Percentiles rank a stretch among this genome's conserved stretches.
phyloP scores from a whole-genome alignment of 257 asterid species.

The Penstemon eatonii region DNA sequence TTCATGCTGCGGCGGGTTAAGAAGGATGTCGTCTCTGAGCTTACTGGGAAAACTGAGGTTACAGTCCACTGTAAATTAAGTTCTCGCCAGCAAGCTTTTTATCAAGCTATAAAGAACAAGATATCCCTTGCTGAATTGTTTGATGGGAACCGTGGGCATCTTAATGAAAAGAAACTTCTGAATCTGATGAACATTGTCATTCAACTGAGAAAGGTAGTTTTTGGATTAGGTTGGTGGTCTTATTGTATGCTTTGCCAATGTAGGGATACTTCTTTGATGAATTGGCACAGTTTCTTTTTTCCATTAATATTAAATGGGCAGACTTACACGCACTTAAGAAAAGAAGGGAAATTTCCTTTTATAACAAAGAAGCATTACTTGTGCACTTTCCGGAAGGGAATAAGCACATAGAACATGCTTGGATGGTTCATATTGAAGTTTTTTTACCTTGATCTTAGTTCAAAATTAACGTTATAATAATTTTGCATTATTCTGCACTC shows the following conservation, averaged over 20 bases:
- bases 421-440: neutral
- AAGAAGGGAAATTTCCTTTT: conserved; percentile 8
- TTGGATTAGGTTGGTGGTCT: conserved; percentile 14
- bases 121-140: conserved; percentile 93
- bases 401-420: neutral
- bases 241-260: conserved; percentile 12
- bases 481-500: conserved; percentile 24
- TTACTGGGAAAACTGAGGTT: conserved; percentile 89
- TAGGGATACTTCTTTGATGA: conserved; percentile 14
- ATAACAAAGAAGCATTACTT: conserved; percentile 2
- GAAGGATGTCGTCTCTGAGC: conserved; percentile 91
- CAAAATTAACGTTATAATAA: conserved; percentile 5
- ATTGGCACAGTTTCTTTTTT: neutral
- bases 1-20: conserved; percentile 97
- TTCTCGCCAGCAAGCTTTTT: conserved; percentile 93
- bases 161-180: conserved; percentile 84
- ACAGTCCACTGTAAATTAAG: conserved; percentile 90
- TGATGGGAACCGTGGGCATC: conserved; percentile 93
- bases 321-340: neutral
- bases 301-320: neutral
- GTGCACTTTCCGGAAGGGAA: conserved; percentile 2
- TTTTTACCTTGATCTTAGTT: conserved; percentile 6
- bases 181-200: conserved; percentile 98
- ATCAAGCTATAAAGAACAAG: conserved; percentile 96
- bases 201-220: conserved; percentile 92